Percentiles rank a stretch among this genome's conserved stretches.
Evolutionary conservation across 2,329 filamentous ascomycete species (phyloP).

Genomic region (Aspergillus ibericus): DNA sequence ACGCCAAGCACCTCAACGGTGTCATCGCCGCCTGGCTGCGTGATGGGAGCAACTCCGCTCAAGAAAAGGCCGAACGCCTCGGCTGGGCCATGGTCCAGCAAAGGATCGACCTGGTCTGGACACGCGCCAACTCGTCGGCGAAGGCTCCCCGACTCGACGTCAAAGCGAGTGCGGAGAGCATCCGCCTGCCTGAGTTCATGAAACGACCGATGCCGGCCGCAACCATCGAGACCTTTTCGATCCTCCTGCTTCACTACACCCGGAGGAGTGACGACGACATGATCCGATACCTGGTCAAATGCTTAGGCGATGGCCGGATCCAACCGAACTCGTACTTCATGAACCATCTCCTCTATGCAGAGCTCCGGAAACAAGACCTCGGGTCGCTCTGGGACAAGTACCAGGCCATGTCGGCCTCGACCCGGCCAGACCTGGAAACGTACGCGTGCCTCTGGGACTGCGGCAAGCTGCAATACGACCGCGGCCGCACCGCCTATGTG

Average conservation of each 20-base stretch:
- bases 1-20: slow-evolving; percentile 76
- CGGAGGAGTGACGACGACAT: slow-evolving; percentile 59
- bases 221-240: slow-evolving; percentile 74
- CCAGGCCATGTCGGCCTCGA: slow-evolving; percentile 51
- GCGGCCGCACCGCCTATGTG: slow-evolving; percentile 47
- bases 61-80: slow-evolving; percentile 64
- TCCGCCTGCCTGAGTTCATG: slow-evolving; percentile 40
- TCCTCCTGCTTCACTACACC: slow-evolving; percentile 72
- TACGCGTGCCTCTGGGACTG: slow-evolving; percentile 67
- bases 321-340: slow-evolving; percentile 71
- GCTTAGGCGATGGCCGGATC: slow-evolving; percentile 64
- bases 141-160: slow-evolving; percentile 29
- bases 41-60: slow-evolving; percentile 55
- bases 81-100: slow-evolving; percentile 76
- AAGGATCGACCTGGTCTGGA: slow-evolving; percentile 63
- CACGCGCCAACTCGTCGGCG: slow-evolving; percentile 28
- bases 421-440: slow-evolving; percentile 66
- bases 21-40: slow-evolving; percentile 77
- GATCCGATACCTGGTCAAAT: slow-evolving; percentile 62
- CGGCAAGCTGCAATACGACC: slow-evolving; percentile 51
- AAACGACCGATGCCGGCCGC: slow-evolving; percentile 55
- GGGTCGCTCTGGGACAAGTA: slow-evolving; percentile 59
- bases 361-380: slow-evolving; percentile 60
- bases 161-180: slow-evolving; percentile 24
- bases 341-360: slow-evolving; percentile 72